Percentiles rank a stretch among this genome's conserved stretches.
Evolutionary conservation across 2,329 filamentous ascomycete species (phyloP).

Genomic region (Xylariaceae sp.): DNA sequence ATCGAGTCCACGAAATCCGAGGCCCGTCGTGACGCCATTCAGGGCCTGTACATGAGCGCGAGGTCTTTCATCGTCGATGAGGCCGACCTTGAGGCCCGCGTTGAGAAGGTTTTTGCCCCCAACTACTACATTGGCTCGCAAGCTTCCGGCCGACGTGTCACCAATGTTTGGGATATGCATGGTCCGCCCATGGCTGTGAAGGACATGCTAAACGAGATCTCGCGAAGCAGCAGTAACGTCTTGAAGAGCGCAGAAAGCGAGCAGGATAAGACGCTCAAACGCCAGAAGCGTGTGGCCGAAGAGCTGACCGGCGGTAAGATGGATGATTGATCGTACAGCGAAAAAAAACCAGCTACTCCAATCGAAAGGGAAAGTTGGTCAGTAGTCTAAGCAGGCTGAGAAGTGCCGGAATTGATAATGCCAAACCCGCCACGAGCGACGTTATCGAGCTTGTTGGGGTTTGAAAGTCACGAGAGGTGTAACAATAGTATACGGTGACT

Average conservation of each 20-base stretch:
- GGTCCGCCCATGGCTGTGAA: slow-evolving; percentile 41
- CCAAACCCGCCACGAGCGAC: no score
- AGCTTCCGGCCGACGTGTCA: slow-evolving; percentile 22
- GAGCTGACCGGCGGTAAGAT: slow-evolving; percentile 58
- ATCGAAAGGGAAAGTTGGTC: no score
- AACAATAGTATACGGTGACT: slow-evolving; percentile 4
- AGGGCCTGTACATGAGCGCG: slow-evolving; percentile 87
- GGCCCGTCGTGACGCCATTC: slow-evolving; percentile 65
- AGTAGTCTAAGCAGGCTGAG: no score
- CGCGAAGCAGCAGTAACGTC: slow-evolving; percentile 20
- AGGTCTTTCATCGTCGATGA: slow-evolving; percentile 82
- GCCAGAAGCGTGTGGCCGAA: slow-evolving; percentile 54
- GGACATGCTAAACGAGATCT: slow-evolving; percentile 38
- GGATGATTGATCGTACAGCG: slow-evolving; percentile 33
- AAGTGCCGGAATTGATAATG: no score
- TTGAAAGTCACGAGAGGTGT: no score
- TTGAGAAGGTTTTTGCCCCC: slow-evolving; percentile 73
- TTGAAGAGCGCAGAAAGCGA: slow-evolving; percentile 33
- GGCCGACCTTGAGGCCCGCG: slow-evolving; percentile 65
- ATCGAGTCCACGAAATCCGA: slow-evolving; percentile 49
- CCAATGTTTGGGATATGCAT: slow-evolving; percentile 50
- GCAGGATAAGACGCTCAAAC: slow-evolving; percentile 35
- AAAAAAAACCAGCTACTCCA: no score
- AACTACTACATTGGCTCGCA: slow-evolving; percentile 40
- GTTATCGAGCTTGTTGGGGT: no score